These are phyloP conservation scores for Chloranthus sessilifolius DNA, from an alignment of 164 flowering plant species.

Conservation along the genomic window DNA sequence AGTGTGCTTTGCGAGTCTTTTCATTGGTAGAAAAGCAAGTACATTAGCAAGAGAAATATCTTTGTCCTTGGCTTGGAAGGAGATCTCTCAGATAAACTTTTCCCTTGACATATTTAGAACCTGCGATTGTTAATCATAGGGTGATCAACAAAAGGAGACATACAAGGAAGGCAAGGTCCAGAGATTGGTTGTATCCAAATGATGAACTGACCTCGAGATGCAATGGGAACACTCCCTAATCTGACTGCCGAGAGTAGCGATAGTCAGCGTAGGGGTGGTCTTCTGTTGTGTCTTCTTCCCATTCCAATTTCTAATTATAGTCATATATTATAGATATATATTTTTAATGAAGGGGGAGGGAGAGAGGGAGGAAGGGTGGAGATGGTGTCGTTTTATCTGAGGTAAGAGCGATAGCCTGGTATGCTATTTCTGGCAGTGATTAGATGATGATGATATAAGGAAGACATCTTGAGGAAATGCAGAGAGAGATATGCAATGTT, in stretches of 20 bases:
- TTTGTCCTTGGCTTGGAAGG: constrained; percentile 52
- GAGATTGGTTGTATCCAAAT: background rate
- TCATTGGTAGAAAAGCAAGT: too few relatives aligned
- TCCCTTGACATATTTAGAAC: constrained; percentile 48
- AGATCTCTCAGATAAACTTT: constrained; percentile 53
- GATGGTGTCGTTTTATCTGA: too few relatives aligned
- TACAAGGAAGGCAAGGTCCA: background rate
- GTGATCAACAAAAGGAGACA: background rate
- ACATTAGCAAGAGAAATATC: constrained; percentile 65
- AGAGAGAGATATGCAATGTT: too few relatives aligned
- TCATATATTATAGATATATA: too few relatives aligned
- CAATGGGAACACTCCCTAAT: constrained; percentile 14
- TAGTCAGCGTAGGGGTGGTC: constrained; percentile 15
- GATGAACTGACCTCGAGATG: constrained; percentile 25
- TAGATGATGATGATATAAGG: too few relatives aligned
- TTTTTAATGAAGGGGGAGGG: too few relatives aligned
- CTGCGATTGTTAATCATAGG: constrained; percentile 25
- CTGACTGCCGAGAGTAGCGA: constrained; percentile 21
- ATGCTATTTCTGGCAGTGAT: too few relatives aligned
- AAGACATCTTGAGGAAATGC: too few relatives aligned
- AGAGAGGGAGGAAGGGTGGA: too few relatives aligned
- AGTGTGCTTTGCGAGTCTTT: too few relatives aligned
- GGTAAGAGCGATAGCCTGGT: too few relatives aligned
- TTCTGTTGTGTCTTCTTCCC: constrained; percentile 16
- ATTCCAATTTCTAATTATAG: too few relatives aligned